Conservation (phyloP, 495 filamentous ascomycete species). For the Penicillium simplicissimum region DNA sequence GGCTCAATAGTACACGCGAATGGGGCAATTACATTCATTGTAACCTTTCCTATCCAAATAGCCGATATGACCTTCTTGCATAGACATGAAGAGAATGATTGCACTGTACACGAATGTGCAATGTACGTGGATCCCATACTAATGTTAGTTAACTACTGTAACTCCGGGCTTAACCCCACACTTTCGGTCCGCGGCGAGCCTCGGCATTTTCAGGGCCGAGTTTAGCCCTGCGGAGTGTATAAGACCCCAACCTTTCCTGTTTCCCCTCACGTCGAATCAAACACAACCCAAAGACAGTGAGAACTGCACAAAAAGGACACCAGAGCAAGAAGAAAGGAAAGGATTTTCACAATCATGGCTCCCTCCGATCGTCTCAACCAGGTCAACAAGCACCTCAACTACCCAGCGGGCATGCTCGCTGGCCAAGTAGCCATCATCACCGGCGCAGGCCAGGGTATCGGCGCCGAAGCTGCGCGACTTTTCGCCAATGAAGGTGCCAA, state of each 20-base stretch:
- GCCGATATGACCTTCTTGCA: slow-evolving; percentile 7
- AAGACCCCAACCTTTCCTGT: slow-evolving; percentile 16
- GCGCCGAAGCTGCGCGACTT: slow-evolving; percentile 74
- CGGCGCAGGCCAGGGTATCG: slow-evolving; percentile 85
- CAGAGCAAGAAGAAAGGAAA: slow-evolving; percentile 3
- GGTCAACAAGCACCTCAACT: slow-evolving; percentile 75
- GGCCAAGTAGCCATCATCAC: slow-evolving; percentile 87
- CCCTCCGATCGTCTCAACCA: slow-evolving; percentile 60
- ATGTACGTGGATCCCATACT: neutral
- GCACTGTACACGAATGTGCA: neutral
- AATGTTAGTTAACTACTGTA: too few species aligned
- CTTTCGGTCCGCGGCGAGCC: slow-evolving; percentile 32
- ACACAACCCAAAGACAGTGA: neutral
- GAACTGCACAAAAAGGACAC: slow-evolving; percentile 8
- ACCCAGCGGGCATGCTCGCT: slow-evolving; percentile 71
- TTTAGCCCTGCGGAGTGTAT: slow-evolving; percentile 17
- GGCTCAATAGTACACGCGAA: slow-evolving; percentile 23
- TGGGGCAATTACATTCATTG: neutral
- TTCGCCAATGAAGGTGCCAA: slow-evolving; percentile 87
- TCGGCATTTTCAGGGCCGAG: slow-evolving; percentile 29
- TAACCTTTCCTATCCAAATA: slow-evolving; percentile 1
- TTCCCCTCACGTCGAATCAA: slow-evolving; percentile 6
- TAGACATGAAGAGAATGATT: neutral
- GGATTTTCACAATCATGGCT: slow-evolving; percentile 33
- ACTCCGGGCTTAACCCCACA: slow-evolving; percentile 19